Base-by-base conservation (phyloP, 768 basidiomycete genomes). In the Lactarius quietus region DNA sequence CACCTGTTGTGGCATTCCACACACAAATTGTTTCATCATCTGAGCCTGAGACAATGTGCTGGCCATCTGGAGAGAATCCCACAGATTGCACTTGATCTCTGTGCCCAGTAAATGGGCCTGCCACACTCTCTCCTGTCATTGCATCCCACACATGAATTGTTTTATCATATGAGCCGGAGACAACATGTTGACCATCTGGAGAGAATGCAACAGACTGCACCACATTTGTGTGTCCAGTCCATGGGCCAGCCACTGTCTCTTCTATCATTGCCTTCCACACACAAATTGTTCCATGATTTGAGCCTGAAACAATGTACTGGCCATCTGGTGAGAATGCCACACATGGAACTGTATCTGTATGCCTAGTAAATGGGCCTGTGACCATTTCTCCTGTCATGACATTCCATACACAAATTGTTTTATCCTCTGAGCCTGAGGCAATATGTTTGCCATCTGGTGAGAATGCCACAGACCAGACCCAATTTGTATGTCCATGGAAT, bases 341-440 rank as follows among this genome's bases (percentile, higher is more conserved):
- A 45, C n/a, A 45, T 4, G 0, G 0, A n/a, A 45, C 10, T 17
- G 0, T 0, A 3, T 4, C 9, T 9, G 10, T 14, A 10, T 45
- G 43, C 3, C n/a, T 10, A 23, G 10, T 23, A 23, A 45, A 45
- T 45, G 43, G 43, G 10, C n/a, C 43, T 23, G n/a, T n/a, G 10
- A 3, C n/a, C 17, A 10, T 10, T 20, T 23, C n/a, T 3, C 43
- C n/a, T 9, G 43, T 45, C 3, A 10, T 45, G n/a, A n/a, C 43
- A 3, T 45, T 2, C 43, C 43, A 45, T 1, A 45, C n/a, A 23
- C 43, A 9, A 45, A 45, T 23, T 23, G n/a, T 45, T 23, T 9
- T 20, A 4, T 45, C 43, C 1, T 4, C 3, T 9, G 43, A 45
- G 9, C 43, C 43, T 4, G 43, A 45, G 43, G n/a, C 9, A 9